Conservation (phyloP, 305 asterid genomes). For the Solanum chacoense region DNA sequence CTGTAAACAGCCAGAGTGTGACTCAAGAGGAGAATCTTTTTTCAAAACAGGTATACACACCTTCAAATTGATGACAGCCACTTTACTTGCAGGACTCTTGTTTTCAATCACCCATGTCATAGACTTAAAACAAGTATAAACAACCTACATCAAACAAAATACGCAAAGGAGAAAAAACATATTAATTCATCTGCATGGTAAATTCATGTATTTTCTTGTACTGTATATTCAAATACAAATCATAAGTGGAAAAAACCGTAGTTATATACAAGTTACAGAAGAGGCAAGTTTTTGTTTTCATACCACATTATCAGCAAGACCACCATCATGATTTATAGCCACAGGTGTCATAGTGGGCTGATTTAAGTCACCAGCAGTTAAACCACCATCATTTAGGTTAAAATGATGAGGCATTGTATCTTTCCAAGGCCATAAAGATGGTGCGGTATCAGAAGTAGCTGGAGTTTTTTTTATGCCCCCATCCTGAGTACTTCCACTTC, state of each 20-base stretch:
- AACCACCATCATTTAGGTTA: constrained; percentile 48
- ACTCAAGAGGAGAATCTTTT: neutral
- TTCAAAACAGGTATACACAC: constrained; percentile 22
- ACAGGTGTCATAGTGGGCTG: constrained; percentile 51
- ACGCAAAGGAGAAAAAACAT: neutral
- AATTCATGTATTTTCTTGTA: neutral
- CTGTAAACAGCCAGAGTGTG: neutral
- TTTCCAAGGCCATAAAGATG: constrained; percentile 61
- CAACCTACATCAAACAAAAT: constrained; percentile 34
- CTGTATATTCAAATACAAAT: neutral
- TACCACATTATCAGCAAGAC: constrained; percentile 58
- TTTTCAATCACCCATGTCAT: constrained; percentile 77
- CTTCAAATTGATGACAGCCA: constrained; percentile 66
- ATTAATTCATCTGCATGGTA: neutral
- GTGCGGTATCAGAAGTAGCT: constrained; percentile 25
- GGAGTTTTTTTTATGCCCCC: constrained; percentile 30
- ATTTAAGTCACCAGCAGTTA: constrained; percentile 29
- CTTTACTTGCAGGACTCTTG: constrained; percentile 42
- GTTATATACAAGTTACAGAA: neutral
- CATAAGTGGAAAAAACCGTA: neutral
- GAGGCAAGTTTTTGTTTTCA: neutral
- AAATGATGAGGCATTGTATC: constrained; percentile 37
- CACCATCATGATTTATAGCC: constrained; percentile 54
- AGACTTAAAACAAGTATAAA: constrained; percentile 67
- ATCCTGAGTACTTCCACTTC: constrained; percentile 33